A percentile compares a stretch with the other conserved stretches of the same genome.
These are phyloP conservation scores for Candida sithepensis DNA, from an alignment of 805 yeast genomes.

Conservation along the genomic window DNA sequence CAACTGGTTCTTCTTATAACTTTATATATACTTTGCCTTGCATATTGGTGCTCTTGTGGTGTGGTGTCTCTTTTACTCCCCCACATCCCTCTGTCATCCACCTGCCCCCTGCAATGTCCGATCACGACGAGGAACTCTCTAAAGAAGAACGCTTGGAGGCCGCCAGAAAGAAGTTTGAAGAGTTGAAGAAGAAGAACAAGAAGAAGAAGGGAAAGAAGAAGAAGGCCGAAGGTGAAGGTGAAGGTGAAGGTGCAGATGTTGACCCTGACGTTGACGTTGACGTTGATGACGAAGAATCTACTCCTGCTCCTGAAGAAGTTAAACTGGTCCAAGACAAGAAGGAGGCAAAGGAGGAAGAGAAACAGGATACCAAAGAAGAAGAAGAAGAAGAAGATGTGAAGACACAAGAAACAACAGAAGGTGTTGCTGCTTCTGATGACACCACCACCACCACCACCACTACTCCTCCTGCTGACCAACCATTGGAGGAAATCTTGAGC, in stretches of 20 bases:
- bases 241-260: too few relatives aligned
- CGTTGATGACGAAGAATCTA: slow-evolving; percentile 2
- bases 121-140: slow-evolving; percentile 23
- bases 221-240: slow-evolving; percentile 6
- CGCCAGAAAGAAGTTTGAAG: slow-evolving; percentile 35
- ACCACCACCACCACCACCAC: too few relatives aligned
- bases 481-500: slow-evolving; percentile 18
- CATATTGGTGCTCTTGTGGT: too few relatives aligned
- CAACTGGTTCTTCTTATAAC: too few relatives aligned
- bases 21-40: too few relatives aligned
- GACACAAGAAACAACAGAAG: not conserved
- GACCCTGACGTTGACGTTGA: slow-evolving; percentile 4
- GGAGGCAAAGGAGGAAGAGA: not conserved
- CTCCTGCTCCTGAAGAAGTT: slow-evolving; percentile 2
- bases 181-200: slow-evolving; percentile 29
- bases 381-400: slow-evolving; percentile 1
- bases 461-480: too few relatives aligned
- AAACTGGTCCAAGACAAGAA: not conserved
- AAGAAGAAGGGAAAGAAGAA: slow-evolving; percentile 19
- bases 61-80: too few relatives aligned
- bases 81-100: not conserved
- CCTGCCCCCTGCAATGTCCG: not conserved
- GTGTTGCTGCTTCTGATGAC: too few relatives aligned
- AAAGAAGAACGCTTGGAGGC: slow-evolving; percentile 34
- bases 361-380: not conserved